Evolutionary conservation across 1,284 basidiomycete genomes (phyloP).

Genomic region (Athelia psychrophila): DNA sequence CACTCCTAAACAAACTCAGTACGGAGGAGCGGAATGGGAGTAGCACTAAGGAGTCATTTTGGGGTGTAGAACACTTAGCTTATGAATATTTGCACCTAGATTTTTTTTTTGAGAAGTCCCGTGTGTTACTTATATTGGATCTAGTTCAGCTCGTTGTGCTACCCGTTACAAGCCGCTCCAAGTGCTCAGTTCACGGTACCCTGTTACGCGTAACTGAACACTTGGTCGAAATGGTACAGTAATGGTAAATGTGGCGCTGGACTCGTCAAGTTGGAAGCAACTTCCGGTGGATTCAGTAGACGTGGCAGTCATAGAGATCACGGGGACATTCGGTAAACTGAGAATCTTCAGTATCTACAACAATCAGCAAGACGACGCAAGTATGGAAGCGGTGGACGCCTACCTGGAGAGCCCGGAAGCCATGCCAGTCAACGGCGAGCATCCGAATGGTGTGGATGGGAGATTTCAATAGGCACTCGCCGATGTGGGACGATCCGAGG

Average conservation of each 20-base stretch:
- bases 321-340: not conserved
- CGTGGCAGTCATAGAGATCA: constrained; percentile 19
- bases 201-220: no score
- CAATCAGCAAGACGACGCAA: constrained; percentile 13
- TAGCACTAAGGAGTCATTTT: no score
- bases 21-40: no score
- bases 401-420: not conserved
- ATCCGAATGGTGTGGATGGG: constrained; percentile 23
- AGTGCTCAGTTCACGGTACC: no score
- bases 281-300: constrained; percentile 17
- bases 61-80: no score
- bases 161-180: no score
- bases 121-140: no score
- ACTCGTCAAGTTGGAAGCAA: constrained; percentile 16
- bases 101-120: no score
- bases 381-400: constrained; percentile 11
- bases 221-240: no score
- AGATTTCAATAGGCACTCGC: constrained; percentile 36
- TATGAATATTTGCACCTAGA: no score
- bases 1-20: no score
- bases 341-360: constrained; percentile 29
- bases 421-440: not conserved
- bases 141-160: no score
- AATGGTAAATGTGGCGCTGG: constrained; percentile 17
- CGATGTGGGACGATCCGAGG: constrained; percentile 23